A percentile compares a stretch with the other conserved stretches of the same genome.
Evolutionary conservation across 306 rosid genomes (phyloP).

Genomic region (Pterocarpus santalinus): DNA sequence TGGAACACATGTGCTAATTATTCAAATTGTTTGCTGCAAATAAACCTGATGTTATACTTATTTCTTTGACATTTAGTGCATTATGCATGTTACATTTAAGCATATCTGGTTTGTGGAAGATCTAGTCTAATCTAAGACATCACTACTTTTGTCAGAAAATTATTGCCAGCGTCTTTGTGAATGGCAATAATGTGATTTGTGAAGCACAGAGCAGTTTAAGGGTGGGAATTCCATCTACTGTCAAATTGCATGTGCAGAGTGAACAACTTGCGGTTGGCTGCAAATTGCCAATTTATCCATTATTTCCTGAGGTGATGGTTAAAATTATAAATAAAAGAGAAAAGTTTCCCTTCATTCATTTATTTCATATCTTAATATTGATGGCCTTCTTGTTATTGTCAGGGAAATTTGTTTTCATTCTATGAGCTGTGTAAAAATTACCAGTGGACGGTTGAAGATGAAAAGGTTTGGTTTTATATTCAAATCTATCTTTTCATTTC

Average conservation of each 20-base stretch:
- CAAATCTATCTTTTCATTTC: constrained; percentile 34
- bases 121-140: constrained; percentile 44
- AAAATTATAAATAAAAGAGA: constrained; percentile 4
- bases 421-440: constrained; percentile 89
- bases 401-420: constrained; percentile 88
- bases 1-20: not conserved
- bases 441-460: constrained; percentile 91
- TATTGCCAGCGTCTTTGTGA: constrained; percentile 64
- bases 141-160: constrained; percentile 65
- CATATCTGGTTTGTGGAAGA: constrained; percentile 25
- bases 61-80: constrained; percentile 25
- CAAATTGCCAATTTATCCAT: constrained; percentile 85
- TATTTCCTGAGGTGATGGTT: constrained; percentile 78
- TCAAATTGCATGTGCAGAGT: constrained; percentile 78
- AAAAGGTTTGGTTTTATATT: constrained; percentile 64
- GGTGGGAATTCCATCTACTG: constrained; percentile 81
- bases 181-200: constrained; percentile 68
- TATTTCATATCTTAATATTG: constrained; percentile 45
- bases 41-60: constrained; percentile 2
- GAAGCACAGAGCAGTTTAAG: constrained; percentile 68
- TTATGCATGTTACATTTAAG: constrained; percentile 7
- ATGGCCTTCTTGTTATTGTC: constrained; percentile 43
- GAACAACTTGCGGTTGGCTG: constrained; percentile 83
- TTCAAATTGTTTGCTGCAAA: constrained; percentile 7
- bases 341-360: constrained; percentile 20